Evolutionary conservation across 192 early-diverging fungal genomes (phyloP), one percentile per base, ranked within the genome.

Genomic region (Mortierella alpina): DNA sequence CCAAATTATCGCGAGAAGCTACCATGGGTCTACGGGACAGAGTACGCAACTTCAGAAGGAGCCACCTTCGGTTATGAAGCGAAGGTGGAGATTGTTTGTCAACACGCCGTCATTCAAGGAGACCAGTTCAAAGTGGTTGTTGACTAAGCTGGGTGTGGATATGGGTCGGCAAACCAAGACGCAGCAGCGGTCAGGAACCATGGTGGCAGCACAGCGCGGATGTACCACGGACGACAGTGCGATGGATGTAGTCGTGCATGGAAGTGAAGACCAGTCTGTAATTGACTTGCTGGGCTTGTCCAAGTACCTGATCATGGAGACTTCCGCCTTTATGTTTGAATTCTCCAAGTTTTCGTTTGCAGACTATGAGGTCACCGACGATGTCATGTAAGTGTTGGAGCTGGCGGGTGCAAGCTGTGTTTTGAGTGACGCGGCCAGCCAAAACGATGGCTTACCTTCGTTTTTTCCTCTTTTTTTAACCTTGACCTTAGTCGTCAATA

Each of bases 241-340:
- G 6, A 57, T 68, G 59, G 68, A 72, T 53, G 70, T 80, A 10
- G 65, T 80, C 58, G 70, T 80, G 1, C 70, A 71, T 17, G 77
- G 76, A 45, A 61, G 42, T 45, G 66, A 68, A 17, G 77, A 72
- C 15, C 45, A 49, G 20, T 80, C 69, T 10, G 54, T 80, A 22
- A 51, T 15, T 40, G 59, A 64, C 23, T 52, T 80, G 11, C 50
- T 72, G 41, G 66, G 70, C 9, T 52, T 80, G 65, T 68, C 70
- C 20, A 67, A 68, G 22, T 55, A 68, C 6, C 23, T 66, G 8
- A 68, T 80, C 40, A 60, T 72, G 69, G 69, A 80, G 59, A 68
- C 77, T 0, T 64, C 63, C 8, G 70, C 70, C 6, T 67, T 80
- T 6, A 80, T 80, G 6, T 72, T 80, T 63, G 77, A 72, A 53